These are phyloP conservation scores for Croton laevigatus DNA, from an alignment of 441 rosid species.

Conservation along the genomic window DNA sequence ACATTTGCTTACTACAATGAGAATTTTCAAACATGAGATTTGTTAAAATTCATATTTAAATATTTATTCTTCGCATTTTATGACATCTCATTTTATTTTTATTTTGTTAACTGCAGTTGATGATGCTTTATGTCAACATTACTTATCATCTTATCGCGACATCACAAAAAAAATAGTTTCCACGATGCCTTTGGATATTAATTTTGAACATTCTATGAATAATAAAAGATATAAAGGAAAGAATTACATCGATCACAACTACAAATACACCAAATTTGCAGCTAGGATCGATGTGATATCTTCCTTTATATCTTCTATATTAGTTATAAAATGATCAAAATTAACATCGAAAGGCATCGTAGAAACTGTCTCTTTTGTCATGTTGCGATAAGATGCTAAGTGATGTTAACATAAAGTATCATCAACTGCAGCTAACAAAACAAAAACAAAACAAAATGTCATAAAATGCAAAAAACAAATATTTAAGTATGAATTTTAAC, in stretches of 20 bases:
- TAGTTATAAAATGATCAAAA: constrained; percentile 80
- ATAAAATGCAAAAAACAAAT: constrained; percentile 21
- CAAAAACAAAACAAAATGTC: not conserved
- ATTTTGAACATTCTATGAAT: constrained; percentile 85
- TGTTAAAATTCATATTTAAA: not conserved
- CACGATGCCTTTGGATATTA: constrained; percentile 71
- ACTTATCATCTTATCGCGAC: constrained; percentile 78
- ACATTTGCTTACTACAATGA: too few relatives aligned
- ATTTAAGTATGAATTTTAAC: not conserved
- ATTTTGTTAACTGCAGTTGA: constrained; percentile 52
- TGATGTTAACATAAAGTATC: constrained; percentile 85
- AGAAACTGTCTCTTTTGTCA: constrained; percentile 89
- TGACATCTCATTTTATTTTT: not conserved
- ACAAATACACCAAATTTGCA: constrained; percentile 82
- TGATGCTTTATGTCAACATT: constrained; percentile 82
- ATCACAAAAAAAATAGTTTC: constrained; percentile 88
- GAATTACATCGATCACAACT: constrained; percentile 73
- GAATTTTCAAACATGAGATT: not conserved
- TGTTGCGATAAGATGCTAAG: constrained; percentile 75
- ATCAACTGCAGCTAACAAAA: constrained; percentile 52
- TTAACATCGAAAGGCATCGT: constrained; percentile 75
- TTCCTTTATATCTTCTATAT: constrained; percentile 91
- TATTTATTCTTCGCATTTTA: constrained; percentile 21
- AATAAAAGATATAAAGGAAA: constrained; percentile 86
- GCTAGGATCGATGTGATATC: too few relatives aligned